Evolutionary conservation across 345 rosid species (phyloP), one percentile per base, ranked within the genome.

Genomic region (Aurinia saxatilis): DNA sequence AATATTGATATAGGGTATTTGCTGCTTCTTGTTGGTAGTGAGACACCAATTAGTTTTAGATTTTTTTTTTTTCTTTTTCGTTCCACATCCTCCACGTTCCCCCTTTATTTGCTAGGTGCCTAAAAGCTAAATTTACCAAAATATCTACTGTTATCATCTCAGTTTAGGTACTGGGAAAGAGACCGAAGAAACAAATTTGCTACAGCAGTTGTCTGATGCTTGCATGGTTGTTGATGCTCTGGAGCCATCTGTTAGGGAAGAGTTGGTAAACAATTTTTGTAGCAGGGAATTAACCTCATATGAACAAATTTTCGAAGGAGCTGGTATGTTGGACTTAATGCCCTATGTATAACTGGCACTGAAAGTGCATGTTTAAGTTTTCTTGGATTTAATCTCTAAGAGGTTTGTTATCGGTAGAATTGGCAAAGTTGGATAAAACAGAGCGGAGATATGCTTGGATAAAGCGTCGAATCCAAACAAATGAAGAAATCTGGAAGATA

Each of bases 151-250:
- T 39, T 77, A 68, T 71, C 21, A 60, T 80, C 63, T 74, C 97
- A 93, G 97, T 76, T 82, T 93, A 83, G 99, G 99, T 72, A 93
- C 96, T 34, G 99, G 97, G 45, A 93, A 87, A 79, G 99, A 93
- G 78, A 73, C 84, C 2, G 97, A 93, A 78, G 97, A 87, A 75
- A 62, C 82, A 62, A 87, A 87, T 75, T 69, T 90, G 71, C 83
- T 93, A 72, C 95, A 87, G 79, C 86, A 90, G 59, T 81, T 93
- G 71, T 84, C 97, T 65, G 89, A 90, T 80, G 88, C 97, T 68
- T 93, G 99, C 73, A 83, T 93, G 71, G 99, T 93, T 51, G 99
- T 93, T 77, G 87, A 93, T 67, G 96, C 97, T 9, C 68, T 93
- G 81, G 99, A 93, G 80, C 92, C 97, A 73, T 93, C 99, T 67